Conservation (phyloP, 805 yeast species). For the Sporopachydermia lactativora region DNA sequence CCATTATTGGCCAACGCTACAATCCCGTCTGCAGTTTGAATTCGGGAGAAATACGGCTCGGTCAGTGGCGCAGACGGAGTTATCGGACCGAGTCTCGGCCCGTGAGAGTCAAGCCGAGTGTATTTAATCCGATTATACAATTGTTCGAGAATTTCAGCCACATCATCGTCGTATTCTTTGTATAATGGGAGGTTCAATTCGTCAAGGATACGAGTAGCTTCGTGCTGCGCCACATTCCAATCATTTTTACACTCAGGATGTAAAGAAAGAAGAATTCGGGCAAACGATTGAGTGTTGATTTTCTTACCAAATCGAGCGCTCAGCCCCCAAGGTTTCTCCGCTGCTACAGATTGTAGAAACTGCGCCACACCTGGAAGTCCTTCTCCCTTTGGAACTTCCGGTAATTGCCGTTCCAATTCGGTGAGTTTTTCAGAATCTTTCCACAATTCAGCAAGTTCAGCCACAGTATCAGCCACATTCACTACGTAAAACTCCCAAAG, state of each 20-base stretch:
- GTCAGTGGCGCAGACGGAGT: conserved; percentile 45
- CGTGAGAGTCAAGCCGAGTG: conserved; percentile 62
- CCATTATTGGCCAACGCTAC: conserved; percentile 77
- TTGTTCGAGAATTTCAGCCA: conserved; percentile 49
- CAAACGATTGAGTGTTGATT: conserved; percentile 36
- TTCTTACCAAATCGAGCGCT: conserved; percentile 38
- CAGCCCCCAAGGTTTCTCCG: conserved; percentile 28
- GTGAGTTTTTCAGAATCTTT: conserved; percentile 11
- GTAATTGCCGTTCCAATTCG: too few relatives aligned
- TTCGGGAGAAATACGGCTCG: conserved; percentile 80
- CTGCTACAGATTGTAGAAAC: conserved; percentile 31
- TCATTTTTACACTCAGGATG: conserved; percentile 13
- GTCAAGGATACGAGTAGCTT: conserved; percentile 46
- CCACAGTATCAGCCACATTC: conserved; percentile 32
- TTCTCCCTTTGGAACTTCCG: conserved; percentile 31
- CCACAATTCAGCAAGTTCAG: conserved; percentile 15
- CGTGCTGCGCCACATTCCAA: conserved; percentile 20
- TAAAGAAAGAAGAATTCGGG: conserved; percentile 29
- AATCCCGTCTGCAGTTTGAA: conserved; percentile 27
- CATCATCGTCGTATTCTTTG: conserved; percentile 61
- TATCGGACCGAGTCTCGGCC: conserved; percentile 67
- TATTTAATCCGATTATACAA: conserved; percentile 64
- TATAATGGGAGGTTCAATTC: conserved; percentile 68
- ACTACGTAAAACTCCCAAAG: conserved; percentile 86
- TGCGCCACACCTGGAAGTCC: conserved; percentile 31